Percentiles rank a stretch among this genome's conserved stretches.
Evolutionary conservation across 352 stramenopile genomes (phyloP).

Genomic region (Phytophthora citricola): DNA sequence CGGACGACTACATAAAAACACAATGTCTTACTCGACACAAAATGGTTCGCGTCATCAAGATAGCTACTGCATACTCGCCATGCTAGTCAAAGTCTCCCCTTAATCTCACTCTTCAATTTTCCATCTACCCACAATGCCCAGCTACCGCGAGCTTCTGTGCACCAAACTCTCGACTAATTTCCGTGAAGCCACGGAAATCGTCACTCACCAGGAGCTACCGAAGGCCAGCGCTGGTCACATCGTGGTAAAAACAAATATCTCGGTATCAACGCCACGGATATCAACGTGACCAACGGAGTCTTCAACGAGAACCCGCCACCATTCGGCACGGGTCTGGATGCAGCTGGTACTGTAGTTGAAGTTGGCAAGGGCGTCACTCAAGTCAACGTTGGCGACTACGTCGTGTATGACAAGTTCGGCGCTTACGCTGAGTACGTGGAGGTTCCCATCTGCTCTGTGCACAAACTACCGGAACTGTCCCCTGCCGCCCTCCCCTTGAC

Average conservation of each 20-base stretch:
- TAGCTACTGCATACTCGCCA: slow-evolving; percentile 5
- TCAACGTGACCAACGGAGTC: slow-evolving; percentile 61
- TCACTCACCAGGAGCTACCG: slow-evolving; percentile 32
- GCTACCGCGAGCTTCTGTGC: slow-evolving; percentile 37
- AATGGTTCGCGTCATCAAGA: slow-evolving; percentile 21
- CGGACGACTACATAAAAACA: slow-evolving; percentile 4
- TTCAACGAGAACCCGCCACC: slow-evolving; percentile 50
- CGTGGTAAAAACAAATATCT: slow-evolving; percentile 48
- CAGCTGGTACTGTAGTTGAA: slow-evolving; percentile 43
- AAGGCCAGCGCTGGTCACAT: slow-evolving; percentile 33
- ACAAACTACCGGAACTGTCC: slow-evolving; percentile 37
- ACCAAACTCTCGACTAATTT: slow-evolving; percentile 53
- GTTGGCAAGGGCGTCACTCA: slow-evolving; percentile 46
- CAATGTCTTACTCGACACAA: slow-evolving; percentile 28
- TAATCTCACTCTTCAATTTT: slow-evolving; percentile 21
- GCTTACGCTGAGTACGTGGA: slow-evolving; percentile 52
- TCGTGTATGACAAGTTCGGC: slow-evolving; percentile 49
- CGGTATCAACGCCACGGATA: slow-evolving; percentile 57
- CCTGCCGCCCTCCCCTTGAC: slow-evolving; percentile 42
- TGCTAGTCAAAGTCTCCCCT: slow-evolving; percentile 4
- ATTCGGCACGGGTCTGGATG: slow-evolving; percentile 57
- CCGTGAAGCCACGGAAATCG: slow-evolving; percentile 39
- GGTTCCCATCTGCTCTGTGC: slow-evolving; percentile 35
- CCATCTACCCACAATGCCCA: slow-evolving; percentile 21
- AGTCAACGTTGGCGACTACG: slow-evolving; percentile 47